These are phyloP conservation scores for Hypoxylon lenormandii DNA, from an alignment of 495 filamentous ascomycete species.

Conservation along the genomic window DNA sequence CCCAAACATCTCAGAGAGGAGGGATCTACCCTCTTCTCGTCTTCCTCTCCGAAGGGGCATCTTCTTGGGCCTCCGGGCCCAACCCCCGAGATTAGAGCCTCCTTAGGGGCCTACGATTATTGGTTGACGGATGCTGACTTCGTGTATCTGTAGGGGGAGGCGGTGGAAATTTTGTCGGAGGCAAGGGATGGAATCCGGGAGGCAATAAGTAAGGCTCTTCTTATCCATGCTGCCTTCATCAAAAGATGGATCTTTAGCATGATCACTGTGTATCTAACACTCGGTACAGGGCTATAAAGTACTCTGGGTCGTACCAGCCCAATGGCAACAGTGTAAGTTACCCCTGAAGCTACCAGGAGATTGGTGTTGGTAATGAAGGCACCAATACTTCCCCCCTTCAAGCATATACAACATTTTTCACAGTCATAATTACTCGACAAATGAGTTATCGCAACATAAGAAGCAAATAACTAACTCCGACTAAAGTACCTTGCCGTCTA, in stretches of 20 bases:
- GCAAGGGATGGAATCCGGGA: slow-evolving; percentile 72
- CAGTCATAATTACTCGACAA: too few species aligned
- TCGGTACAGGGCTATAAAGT: slow-evolving; percentile 58
- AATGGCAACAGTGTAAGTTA: slow-evolving; percentile 57
- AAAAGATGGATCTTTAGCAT: background rate
- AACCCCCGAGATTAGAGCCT: background rate
- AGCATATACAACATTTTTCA: too few species aligned
- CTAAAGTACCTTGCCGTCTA: slow-evolving; percentile 66
- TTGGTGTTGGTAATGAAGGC: too few species aligned
- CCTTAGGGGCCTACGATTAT: background rate
- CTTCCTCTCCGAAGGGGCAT: too few species aligned
- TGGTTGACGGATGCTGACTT: background rate
- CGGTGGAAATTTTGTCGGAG: slow-evolving; percentile 70
- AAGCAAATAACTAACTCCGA: slow-evolving; percentile 16
- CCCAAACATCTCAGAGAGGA: too few species aligned
- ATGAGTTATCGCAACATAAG: slow-evolving; percentile 7
- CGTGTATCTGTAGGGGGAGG: slow-evolving; percentile 25
- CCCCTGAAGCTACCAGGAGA: background rate
- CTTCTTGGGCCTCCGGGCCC: too few species aligned
- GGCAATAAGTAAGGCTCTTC: slow-evolving; percentile 52
- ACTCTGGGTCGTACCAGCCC: slow-evolving; percentile 61
- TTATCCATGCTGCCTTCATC: background rate
- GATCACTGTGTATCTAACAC: slow-evolving; percentile 1
- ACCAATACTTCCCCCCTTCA: too few species aligned
- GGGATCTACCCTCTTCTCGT: too few species aligned